Conservation (phyloP, 805 yeast species). For the Candida cerambycidarum region DNA sequence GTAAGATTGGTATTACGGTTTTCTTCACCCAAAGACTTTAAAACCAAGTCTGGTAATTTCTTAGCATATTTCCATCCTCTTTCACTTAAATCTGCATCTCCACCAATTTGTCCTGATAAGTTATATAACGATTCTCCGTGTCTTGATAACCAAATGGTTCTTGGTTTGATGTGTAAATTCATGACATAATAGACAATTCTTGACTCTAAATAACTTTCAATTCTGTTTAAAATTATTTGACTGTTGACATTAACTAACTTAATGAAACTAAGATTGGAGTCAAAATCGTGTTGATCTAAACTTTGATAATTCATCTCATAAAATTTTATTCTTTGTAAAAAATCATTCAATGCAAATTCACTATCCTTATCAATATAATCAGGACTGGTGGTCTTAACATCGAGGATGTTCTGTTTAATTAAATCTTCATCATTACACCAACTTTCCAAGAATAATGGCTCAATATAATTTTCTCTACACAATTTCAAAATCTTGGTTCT, state of each 20-base stretch:
- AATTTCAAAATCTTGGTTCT: conserved; percentile 63
- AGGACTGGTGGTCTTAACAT: conserved; percentile 84
- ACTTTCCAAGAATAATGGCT: conserved; percentile 90
- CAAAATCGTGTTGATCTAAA: conserved; percentile 50
- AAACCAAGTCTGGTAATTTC: conserved; percentile 75
- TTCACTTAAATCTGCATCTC: conserved; percentile 82
- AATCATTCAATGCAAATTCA: conserved; percentile 70
- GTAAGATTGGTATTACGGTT: conserved; percentile 58
- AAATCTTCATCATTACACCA: conserved; percentile 83
- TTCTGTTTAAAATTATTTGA: conserved; percentile 83
- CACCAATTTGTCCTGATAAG: conserved; percentile 93
- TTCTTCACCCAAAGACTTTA: conserved; percentile 59
- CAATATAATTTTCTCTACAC: conserved; percentile 65
- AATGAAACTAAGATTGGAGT: conserved; percentile 73
- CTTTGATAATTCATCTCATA: conserved; percentile 80
- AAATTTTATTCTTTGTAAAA: conserved; percentile 66
- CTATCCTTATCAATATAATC: conserved; percentile 71
- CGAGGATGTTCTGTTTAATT: conserved; percentile 75
- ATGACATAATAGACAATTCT: conserved; percentile 93
- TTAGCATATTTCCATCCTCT: conserved; percentile 83
- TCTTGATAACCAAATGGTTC: conserved; percentile 89
- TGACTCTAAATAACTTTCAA: conserved; percentile 85
- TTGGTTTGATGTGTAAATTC: conserved; percentile 91
- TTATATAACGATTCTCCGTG: conserved; percentile 95
- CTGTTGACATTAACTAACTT: conserved; percentile 85